These are phyloP conservation scores for Pythium guiyangense DNA, from an alignment of 352 stramenopile species.

Conservation along the genomic window DNA sequence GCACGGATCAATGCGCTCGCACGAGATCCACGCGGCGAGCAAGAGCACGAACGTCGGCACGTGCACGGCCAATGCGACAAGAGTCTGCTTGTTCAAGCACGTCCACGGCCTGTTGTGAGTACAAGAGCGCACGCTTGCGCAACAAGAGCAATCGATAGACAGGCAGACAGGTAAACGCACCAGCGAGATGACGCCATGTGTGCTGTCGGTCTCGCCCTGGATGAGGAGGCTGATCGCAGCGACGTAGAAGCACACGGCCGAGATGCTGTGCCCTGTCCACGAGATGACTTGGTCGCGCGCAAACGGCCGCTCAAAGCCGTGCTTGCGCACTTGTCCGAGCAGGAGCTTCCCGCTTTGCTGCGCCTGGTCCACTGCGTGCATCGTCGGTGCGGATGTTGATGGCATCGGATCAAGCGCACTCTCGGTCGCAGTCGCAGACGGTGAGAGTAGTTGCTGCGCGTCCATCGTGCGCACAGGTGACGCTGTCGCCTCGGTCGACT, in stretches of 20 bases:
- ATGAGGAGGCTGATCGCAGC: conserved; percentile 24
- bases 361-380: background rate
- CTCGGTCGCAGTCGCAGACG: too few species aligned
- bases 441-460: too few species aligned
- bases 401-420: background rate
- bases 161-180: background rate
- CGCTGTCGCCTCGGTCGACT: background rate
- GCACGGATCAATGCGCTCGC: conserved; percentile 63
- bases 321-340: conserved; percentile 44
- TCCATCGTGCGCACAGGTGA: background rate
- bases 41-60: conserved; percentile 43
- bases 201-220: conserved; percentile 1
- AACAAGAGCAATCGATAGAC: background rate
- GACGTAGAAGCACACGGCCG: conserved; percentile 58
- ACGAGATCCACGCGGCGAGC: conserved; percentile 61
- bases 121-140: background rate
- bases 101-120: too few species aligned
- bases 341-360: conserved; percentile 12
- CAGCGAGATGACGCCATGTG: conserved; percentile 7
- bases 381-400: background rate
- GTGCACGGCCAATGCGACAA: conserved; percentile 49
- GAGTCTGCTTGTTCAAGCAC: too few species aligned
- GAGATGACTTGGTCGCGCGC: conserved; percentile 80
- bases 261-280: conserved; percentile 62
- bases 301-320: conserved; percentile 64